These are phyloP conservation scores for Zostera marina DNA, from an alignment of 116 monocot genomes.

Conservation along the genomic window DNA sequence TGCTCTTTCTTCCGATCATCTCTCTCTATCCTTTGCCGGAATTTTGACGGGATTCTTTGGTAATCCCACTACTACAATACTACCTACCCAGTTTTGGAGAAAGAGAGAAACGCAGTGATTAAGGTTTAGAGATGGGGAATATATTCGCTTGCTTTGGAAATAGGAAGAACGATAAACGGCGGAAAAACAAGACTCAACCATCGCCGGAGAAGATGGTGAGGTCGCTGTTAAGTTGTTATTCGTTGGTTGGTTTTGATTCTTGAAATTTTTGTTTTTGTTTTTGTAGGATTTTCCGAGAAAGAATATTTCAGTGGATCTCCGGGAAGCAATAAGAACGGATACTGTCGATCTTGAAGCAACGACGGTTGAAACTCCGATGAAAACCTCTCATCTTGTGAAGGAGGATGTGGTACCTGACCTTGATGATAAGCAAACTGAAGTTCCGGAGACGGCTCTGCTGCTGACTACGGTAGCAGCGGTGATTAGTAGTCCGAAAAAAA, in stretches of 20 bases:
- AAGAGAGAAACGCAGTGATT: too few relatives aligned
- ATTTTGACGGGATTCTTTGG: too few relatives aligned
- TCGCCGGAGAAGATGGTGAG: conserved; percentile 1
- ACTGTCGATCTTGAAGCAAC: not conserved
- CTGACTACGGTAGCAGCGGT: too few relatives aligned
- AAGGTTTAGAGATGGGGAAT: conserved; percentile 36
- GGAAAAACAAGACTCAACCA: conserved; percentile 3
- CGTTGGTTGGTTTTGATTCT: not conserved
- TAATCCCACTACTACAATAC: too few relatives aligned
- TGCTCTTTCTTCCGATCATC: too few relatives aligned
- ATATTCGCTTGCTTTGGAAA: conserved; percentile 63
- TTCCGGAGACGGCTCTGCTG: not conserved
- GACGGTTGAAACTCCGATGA: too few relatives aligned
- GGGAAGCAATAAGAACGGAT: not conserved
- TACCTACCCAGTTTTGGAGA: too few relatives aligned
- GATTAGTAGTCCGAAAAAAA: conserved; percentile 33
- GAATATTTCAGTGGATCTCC: not conserved
- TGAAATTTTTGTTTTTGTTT: not conserved
- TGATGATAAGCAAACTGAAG: not conserved
- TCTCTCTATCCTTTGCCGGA: too few relatives aligned
- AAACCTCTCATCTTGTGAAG: too few relatives aligned
- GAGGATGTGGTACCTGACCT: not conserved
- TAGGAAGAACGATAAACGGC: conserved; percentile 23
- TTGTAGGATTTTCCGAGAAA: not conserved
- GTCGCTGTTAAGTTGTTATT: not conserved